Conservation (phyloP, 768 basidiomycete genomes). For the Symmetrospora coprosmae region DNA sequence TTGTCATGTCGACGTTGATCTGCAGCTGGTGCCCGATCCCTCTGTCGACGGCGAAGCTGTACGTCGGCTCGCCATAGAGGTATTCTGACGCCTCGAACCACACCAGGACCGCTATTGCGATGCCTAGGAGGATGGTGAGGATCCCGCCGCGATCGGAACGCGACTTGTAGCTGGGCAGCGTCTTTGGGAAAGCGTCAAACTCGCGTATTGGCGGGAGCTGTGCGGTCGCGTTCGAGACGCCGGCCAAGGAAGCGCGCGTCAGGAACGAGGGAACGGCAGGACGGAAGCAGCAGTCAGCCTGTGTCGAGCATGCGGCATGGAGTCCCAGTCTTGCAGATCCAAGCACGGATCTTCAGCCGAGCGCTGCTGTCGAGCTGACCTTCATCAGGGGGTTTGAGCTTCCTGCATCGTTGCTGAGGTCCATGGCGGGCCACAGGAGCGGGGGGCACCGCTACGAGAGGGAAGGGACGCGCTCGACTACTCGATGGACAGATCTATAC, state of each 20-base stretch:
- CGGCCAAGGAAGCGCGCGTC: too few species aligned
- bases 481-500: too few species aligned
- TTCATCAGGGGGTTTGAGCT: conserved; percentile 20
- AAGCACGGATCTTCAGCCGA: not conserved
- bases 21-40: conserved; percentile 51
- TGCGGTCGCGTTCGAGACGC: too few species aligned
- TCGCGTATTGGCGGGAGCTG: conserved; percentile 42
- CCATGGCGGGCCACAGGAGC: too few species aligned
- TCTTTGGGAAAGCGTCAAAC: conserved; percentile 78
- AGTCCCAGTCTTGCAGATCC: not conserved
- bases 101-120: conserved; percentile 57
- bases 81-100: conserved; percentile 82
- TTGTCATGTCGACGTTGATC: conserved; percentile 80
- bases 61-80: conserved; percentile 84
- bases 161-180: conserved; percentile 64
- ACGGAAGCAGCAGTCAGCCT: not conserved
- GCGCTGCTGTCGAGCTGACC: not conserved
- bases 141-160: conserved; percentile 67
- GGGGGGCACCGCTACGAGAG: too few species aligned
- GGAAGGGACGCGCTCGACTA: too few species aligned
- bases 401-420: too few species aligned
- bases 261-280: too few species aligned
- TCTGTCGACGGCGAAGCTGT: conserved; percentile 71
- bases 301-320: not conserved
- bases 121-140: conserved; percentile 54